Base-by-base conservation (phyloP, 2,329 filamentous ascomycete species). In the Lachnellula subtilissima region DNA sequence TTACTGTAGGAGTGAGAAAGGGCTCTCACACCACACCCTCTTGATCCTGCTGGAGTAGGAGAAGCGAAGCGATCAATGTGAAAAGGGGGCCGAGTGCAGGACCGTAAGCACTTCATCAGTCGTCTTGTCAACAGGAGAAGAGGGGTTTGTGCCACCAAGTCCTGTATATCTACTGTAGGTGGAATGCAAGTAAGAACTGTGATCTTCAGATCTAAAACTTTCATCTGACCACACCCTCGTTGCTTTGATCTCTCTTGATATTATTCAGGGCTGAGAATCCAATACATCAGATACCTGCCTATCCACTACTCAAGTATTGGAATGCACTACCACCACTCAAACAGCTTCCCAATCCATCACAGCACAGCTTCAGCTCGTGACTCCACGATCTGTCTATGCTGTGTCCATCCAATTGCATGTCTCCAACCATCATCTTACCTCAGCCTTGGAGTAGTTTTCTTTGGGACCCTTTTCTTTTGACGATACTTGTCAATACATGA, bases 401-500 rank as follows among this genome's bases (percentile, higher is more conserved):
- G 37, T 17, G 37, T 7, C 37, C 8, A 28, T 25, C 28, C 28
- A 28, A 40, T 37, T 54, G 52, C 45, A 39, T 48, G 5, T 49
- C 45, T 54, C 45, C 39, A 22, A 50, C 39, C 37, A 45, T 37
- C 37, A 39, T 42, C 28, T 28, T 28, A 28, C 28, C 28, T 28
- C 28, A 9, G 28, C 7, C 28, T 28, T 28, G 28, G 28, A 39
- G 37, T 39, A 5, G 2, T 22, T 22, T 22, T 32, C 39, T 11
- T 25, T 28, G 28, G 22, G 46, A 7, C 46, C 46, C 28, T 12
- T 19, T 22, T 8, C 48, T 52, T 15, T 9, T 15, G 36, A 17
- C 48, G 22, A 53, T 37, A 53, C 50, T 53, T 53, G 50, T 53
- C 50, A 36, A 9, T 36, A 23, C 23, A 25, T 53, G 40, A 53